phyloP scores from a whole-genome alignment of 2,329 filamentous ascomycete species.

The Aspergillus nomiae region DNA sequence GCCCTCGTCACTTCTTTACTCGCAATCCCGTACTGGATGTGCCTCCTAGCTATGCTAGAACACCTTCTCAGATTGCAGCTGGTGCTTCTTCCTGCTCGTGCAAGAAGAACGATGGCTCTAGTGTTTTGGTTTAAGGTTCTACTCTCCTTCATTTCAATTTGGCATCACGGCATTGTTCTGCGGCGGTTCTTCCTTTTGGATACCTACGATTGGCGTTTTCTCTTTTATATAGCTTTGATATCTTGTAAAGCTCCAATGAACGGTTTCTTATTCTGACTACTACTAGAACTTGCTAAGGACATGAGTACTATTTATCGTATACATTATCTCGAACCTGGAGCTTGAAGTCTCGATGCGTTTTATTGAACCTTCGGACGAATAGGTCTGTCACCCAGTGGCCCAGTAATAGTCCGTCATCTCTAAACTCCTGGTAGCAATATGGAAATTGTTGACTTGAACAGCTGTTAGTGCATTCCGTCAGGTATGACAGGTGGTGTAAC shows the following conservation, averaged over 20 bases:
- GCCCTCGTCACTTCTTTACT: conserved; percentile 80
- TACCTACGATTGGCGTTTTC: neutral
- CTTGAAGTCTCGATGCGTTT: too few species aligned
- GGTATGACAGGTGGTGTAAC: too few species aligned
- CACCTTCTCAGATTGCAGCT: conserved; percentile 67
- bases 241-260: neutral
- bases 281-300: neutral
- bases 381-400: too few species aligned
- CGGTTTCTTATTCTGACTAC: neutral
- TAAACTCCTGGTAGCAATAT: too few species aligned
- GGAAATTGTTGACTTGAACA: too few species aligned
- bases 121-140: conserved; percentile 35
- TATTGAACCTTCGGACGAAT: too few species aligned
- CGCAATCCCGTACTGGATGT: conserved; percentile 80
- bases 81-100: conserved; percentile 38
- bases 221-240: neutral
- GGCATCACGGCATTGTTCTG: neutral
- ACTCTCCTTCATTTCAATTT: neutral
- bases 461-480: too few species aligned
- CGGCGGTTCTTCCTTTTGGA: neutral
- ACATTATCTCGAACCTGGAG: too few species aligned
- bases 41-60: conserved; percentile 71
- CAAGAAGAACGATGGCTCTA: conserved; percentile 42
- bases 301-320: too few species aligned
- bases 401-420: too few species aligned